Conservation (phyloP, 495 filamentous ascomycete species). For the Clohesyomyces aquaticus region DNA sequence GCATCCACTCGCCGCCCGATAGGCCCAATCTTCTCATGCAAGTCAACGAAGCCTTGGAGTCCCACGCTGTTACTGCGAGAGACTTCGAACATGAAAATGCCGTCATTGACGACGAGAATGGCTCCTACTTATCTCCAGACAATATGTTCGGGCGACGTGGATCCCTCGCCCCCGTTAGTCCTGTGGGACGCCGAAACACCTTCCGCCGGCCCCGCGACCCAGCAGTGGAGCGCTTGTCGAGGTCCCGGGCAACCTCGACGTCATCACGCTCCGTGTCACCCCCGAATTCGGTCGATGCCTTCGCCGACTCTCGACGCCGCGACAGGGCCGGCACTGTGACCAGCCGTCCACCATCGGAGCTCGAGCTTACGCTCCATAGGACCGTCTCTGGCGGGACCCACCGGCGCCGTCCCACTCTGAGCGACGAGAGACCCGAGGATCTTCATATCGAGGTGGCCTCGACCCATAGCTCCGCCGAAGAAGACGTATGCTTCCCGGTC, state of each 20-base stretch:
- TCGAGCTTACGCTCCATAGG: constrained; percentile 68
- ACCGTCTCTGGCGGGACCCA: constrained; percentile 72
- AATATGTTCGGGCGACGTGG: constrained; percentile 31
- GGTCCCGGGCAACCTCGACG: constrained; percentile 58
- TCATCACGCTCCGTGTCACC: constrained; percentile 77
- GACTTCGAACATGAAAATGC: constrained; percentile 88
- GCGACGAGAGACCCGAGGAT: constrained; percentile 57
- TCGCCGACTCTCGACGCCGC: constrained; percentile 75
- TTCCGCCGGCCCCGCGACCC: constrained; percentile 45
- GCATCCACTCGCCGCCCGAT: constrained; percentile 40
- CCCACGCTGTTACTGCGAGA: constrained; percentile 48
- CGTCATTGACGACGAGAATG: constrained; percentile 74
- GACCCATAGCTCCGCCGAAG: constrained; percentile 59
- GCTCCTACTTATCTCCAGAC: constrained; percentile 48
- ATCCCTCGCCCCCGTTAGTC: constrained; percentile 22
- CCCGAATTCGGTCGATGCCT: constrained; percentile 96
- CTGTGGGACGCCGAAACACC: constrained; percentile 39
- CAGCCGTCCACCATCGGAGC: constrained; percentile 60
- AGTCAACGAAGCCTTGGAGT: constrained; percentile 56
- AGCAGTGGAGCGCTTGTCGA: constrained; percentile 52
- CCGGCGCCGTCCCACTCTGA: constrained; percentile 64
- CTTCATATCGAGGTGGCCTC: constrained; percentile 52
- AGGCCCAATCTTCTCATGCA: constrained; percentile 53
- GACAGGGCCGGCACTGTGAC: constrained; percentile 69
- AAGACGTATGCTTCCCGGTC: constrained; percentile 85